A percentile compares a stretch with the other conserved stretches of the same genome.
These are phyloP conservation scores for Mucor piriformis DNA, from an alignment of 371 early-diverging fungal genomes.

Conservation along the genomic window DNA sequence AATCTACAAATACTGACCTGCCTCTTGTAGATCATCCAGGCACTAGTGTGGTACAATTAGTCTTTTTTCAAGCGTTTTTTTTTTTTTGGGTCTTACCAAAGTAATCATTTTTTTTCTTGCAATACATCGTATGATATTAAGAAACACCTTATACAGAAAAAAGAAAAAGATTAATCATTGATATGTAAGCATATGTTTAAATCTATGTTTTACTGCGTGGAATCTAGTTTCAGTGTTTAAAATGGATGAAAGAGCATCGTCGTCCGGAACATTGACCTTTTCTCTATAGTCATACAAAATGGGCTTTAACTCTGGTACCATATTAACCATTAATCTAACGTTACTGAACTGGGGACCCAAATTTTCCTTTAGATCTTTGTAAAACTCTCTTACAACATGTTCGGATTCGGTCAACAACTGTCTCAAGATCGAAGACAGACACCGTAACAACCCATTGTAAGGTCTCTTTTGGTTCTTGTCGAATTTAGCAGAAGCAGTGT, in stretches of 20 bases:
- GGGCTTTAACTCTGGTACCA: conserved; percentile 49
- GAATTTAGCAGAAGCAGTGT: conserved; percentile 47
- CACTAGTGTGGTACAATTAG: conserved; percentile 29
- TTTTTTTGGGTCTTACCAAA: conserved; percentile 27
- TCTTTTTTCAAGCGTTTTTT: neutral
- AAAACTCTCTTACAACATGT: conserved; percentile 42
- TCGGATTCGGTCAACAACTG: conserved; percentile 50
- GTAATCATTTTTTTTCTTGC: conserved; percentile 44
- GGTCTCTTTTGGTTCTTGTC: conserved; percentile 48
- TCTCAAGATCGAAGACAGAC: conserved; percentile 43
- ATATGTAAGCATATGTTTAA: neutral
- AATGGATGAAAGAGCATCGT: conserved; percentile 35
- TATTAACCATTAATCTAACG: conserved; percentile 39
- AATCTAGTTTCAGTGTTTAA: conserved; percentile 40
- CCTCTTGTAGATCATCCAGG: conserved; percentile 53
- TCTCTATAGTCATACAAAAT: conserved; percentile 34
- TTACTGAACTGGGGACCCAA: conserved; percentile 49
- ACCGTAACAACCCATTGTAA: conserved; percentile 44
- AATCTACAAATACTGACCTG: conserved; percentile 29
- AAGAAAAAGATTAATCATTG: neutral
- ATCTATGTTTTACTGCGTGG: conserved; percentile 41
- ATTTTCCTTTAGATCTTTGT: conserved; percentile 36
- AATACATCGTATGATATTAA: conserved; percentile 45
- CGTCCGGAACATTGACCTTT: conserved; percentile 14
- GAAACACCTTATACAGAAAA: conserved; percentile 38